These are phyloP conservation scores for Fraxinus dipetala DNA, from an alignment of 305 asterid genomes.

Conservation along the genomic window DNA sequence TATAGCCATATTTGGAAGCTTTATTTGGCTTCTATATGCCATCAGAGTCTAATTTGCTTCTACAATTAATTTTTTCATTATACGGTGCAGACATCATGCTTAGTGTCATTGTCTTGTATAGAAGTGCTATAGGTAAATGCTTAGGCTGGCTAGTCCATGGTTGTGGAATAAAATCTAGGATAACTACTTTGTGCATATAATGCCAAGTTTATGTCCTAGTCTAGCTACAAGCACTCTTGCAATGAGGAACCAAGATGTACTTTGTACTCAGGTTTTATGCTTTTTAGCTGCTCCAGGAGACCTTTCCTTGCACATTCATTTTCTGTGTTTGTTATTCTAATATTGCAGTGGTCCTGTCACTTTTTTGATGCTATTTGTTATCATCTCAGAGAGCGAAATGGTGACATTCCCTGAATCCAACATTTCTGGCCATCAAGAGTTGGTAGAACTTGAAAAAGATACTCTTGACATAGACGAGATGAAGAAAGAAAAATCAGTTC, in stretches of 20 bases:
- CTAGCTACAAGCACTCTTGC: not conserved
- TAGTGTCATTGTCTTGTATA: slow-evolving; percentile 4
- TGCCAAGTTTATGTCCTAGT: not conserved
- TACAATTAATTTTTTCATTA: not conserved
- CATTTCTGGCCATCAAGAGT: slow-evolving; percentile 30
- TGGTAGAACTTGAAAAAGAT: slow-evolving; percentile 33
- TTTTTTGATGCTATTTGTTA: slow-evolving; percentile 17
- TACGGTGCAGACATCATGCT: not conserved
- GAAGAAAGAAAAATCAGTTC: slow-evolving; percentile 30
- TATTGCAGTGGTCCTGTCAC: not conserved
- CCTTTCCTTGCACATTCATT: not conserved
- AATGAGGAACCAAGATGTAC: not conserved
- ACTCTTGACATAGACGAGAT: slow-evolving; percentile 35
- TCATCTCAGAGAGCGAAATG: slow-evolving; percentile 37
- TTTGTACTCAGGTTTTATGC: not conserved
- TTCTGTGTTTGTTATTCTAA: not conserved
- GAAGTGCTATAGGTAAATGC: not conserved
- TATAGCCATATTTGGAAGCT: not conserved
- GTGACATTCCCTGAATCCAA: slow-evolving; percentile 36
- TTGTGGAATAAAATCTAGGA: not conserved
- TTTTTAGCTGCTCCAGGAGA: not conserved
- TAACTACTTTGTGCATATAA: not conserved
- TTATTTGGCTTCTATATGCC: not conserved
- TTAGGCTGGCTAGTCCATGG: not conserved
- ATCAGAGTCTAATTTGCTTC: not conserved